phyloP scores from a whole-genome alignment of 2,329 filamentous ascomycete genomes.

The Rhinocladiella mackenziei region DNA sequence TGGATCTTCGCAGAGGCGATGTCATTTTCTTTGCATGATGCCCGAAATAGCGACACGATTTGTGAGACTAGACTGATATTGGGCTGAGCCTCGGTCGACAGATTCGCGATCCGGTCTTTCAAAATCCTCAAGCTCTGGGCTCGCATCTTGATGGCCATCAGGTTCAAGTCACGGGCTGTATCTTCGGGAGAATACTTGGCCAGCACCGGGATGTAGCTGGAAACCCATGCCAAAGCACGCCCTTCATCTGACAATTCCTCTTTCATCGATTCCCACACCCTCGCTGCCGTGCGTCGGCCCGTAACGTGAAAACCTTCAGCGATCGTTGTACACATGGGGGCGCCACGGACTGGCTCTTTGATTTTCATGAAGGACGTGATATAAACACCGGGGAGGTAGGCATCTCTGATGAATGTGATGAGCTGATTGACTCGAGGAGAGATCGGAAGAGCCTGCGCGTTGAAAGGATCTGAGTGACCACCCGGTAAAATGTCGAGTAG shows the following conservation, averaged over 20 bases:
- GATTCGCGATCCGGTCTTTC: constrained; percentile 6
- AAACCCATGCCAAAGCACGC: constrained; percentile 11
- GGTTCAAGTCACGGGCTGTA: constrained; percentile 3
- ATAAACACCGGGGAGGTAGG: constrained; percentile 12
- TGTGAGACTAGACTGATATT: constrained; percentile 12
- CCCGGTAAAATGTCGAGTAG: constrained; percentile 7
- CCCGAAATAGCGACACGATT: constrained; percentile 13
- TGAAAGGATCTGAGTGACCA: constrained; percentile 13
- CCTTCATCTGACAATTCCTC: constrained; percentile 15
- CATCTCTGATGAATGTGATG: constrained; percentile 13
- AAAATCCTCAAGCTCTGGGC: constrained; percentile 12
- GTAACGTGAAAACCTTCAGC: constrained; percentile 14
- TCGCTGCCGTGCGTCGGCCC: constrained; percentile 5
- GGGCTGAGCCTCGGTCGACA: constrained; percentile 4
- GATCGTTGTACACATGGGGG: constrained; percentile 6
- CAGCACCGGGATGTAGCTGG: constrained; percentile 13
- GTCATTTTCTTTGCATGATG: constrained; percentile 13
- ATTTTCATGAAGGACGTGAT: constrained; percentile 13
- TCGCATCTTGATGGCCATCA: constrained; percentile 9
- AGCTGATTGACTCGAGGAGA: constrained; percentile 12
- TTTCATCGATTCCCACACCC: constrained; percentile 16
- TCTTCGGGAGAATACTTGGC: constrained; percentile 10
- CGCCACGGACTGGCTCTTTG: constrained; percentile 1
- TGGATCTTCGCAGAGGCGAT: constrained; percentile 7
- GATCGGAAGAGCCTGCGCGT: constrained; percentile 6